These are phyloP conservation scores for Fistulifera solaris DNA, from an alignment of 108 stramenopile genomes.

Conservation along the genomic window DNA sequence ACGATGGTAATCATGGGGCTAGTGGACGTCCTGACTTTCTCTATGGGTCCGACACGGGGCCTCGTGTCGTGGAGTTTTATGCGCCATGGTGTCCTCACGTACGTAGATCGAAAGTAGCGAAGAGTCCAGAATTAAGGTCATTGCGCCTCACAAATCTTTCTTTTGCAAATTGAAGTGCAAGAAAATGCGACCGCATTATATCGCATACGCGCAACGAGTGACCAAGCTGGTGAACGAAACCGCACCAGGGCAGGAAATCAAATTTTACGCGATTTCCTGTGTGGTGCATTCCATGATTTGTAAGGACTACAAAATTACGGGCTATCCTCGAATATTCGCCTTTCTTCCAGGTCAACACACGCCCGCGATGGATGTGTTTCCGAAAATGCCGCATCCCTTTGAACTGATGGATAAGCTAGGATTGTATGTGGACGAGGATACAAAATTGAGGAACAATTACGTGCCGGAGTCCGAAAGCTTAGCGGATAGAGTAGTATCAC, in stretches of 20 bases:
- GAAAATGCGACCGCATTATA: conserved; percentile 29
- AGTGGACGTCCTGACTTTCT: conserved; percentile 17
- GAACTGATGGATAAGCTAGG: conserved; percentile 23
- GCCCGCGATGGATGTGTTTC: conserved; percentile 1
- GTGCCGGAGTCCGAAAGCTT: not conserved
- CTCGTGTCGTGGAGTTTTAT: conserved; percentile 67
- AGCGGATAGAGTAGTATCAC: not conserved
- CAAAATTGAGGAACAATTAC: not conserved
- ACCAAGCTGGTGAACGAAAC: conserved; percentile 9
- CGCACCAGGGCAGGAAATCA: conserved; percentile 9
- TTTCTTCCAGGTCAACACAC: conserved; percentile 36
- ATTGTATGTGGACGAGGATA: conserved; percentile 9
- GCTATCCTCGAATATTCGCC: conserved; percentile 36
- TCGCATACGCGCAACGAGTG: conserved; percentile 35
- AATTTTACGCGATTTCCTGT: conserved; percentile 72
- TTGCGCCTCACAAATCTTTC: too few relatives aligned
- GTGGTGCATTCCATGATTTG: conserved; percentile 17
- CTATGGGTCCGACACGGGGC: conserved; percentile 16
- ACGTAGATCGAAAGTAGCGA: too few relatives aligned
- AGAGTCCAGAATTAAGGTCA: too few relatives aligned
- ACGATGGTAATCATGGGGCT: not conserved
- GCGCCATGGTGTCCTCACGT: conserved; percentile 56
- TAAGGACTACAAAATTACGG: not conserved
- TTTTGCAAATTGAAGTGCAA: conserved; percentile 38
- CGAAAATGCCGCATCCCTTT: conserved; percentile 24